A percentile compares a stretch with the other conserved stretches of the same genome.
Conservation (phyloP, 371 early-diverging fungal genomes). For the Mucor circinelloides region DNA sequence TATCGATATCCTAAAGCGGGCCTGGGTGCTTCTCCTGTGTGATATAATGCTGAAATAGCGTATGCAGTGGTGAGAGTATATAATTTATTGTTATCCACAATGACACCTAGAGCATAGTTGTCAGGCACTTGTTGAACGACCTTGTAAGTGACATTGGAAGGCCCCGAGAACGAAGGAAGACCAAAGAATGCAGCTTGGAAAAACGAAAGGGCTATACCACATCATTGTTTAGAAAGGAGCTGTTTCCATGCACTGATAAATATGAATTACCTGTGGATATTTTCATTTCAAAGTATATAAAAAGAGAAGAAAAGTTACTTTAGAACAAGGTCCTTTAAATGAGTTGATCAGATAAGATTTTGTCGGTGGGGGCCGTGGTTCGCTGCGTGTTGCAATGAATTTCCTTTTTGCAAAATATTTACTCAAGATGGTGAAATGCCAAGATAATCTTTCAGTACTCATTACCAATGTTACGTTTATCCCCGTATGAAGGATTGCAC, state of each 20-base stretch:
- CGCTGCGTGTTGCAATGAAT: not conserved
- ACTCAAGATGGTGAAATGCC: not conserved
- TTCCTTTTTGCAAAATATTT: not conserved
- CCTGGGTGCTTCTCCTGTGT: slow-evolving; percentile 14
- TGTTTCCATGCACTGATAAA: not conserved
- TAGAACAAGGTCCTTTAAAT: not conserved
- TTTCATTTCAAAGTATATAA: not conserved
- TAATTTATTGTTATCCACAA: slow-evolving; percentile 7
- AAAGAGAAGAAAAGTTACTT: not conserved
- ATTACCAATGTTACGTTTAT: no score
- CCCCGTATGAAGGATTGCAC: no score
- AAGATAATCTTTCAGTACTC: not conserved
- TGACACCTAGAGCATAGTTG: slow-evolving; percentile 7
- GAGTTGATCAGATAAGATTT: not conserved
- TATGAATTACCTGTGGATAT: not conserved
- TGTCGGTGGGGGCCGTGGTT: not conserved
- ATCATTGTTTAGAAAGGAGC: not conserved
- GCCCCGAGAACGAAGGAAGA: not conserved
- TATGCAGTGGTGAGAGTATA: slow-evolving; percentile 8
- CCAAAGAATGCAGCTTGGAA: not conserved
- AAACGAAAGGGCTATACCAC: not conserved
- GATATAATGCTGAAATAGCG: slow-evolving; percentile 1
- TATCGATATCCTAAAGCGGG: slow-evolving; percentile 16
- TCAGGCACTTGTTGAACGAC: slow-evolving; percentile 6
- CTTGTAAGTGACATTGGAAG: slow-evolving; percentile 13